A percentile compares a stretch with the other conserved stretches of the same genome.
These are phyloP conservation scores for Apiospora hydei DNA, from an alignment of 2,329 filamentous ascomycete species.

Conservation along the genomic window DNA sequence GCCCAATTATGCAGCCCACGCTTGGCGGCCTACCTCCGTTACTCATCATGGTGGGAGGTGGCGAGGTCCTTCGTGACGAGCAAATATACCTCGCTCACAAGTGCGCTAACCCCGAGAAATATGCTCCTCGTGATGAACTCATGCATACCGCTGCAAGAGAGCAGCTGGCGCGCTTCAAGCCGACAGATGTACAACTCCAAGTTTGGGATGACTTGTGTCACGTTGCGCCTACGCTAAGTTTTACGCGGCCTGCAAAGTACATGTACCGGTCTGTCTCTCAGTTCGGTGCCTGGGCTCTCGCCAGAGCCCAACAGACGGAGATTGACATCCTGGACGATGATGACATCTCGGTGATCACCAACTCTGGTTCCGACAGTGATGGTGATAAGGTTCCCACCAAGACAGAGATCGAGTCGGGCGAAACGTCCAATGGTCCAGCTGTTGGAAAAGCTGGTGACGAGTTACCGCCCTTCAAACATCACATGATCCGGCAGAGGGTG, in stretches of 20 bases:
- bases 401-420: conserved; percentile 30
- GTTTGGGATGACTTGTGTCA: conserved; percentile 97
- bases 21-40: conserved; percentile 90
- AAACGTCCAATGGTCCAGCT: conserved; percentile 38
- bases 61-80: conserved; percentile 89
- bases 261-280: conserved; percentile 95
- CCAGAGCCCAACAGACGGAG: conserved; percentile 77
- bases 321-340: conserved; percentile 87
- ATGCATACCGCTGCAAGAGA: conserved; percentile 69
- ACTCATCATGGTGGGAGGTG: conserved; percentile 85
- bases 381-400: conserved; percentile 39
- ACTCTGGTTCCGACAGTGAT: conserved; percentile 46
- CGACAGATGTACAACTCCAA: conserved; percentile 92
- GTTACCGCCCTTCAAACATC: conserved; percentile 77
- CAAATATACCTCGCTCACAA: conserved; percentile 97
- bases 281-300: conserved; percentile 91
- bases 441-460: conserved; percentile 89
- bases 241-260: conserved; percentile 92
- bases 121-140: conserved; percentile 71
- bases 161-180: conserved; percentile 71
- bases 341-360: conserved; percentile 76
- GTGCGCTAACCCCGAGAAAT: conserved; percentile 81
- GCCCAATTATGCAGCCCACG: conserved; percentile 85
- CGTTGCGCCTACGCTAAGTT: conserved; percentile 90
- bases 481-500: conserved; percentile 93